These are phyloP conservation scores for Auriculariales sp. DNA, from an alignment of 768 basidiomycete genomes.

Conservation along the genomic window DNA sequence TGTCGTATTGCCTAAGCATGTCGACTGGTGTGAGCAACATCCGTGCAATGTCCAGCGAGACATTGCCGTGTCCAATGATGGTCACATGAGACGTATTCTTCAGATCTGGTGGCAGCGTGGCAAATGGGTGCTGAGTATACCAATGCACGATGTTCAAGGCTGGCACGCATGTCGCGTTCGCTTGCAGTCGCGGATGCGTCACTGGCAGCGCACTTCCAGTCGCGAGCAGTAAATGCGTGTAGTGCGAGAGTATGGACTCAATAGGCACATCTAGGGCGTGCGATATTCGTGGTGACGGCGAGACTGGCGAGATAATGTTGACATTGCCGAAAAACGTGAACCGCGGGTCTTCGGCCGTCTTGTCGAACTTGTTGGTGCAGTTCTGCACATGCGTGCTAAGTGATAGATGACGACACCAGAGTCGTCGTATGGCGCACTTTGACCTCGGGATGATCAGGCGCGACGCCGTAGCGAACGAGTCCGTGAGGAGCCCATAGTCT, in stretches of 20 bases:
- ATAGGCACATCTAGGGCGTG: constrained; percentile 47
- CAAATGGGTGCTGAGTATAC: constrained; percentile 85
- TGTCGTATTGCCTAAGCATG: constrained; percentile 54
- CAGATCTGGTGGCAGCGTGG: constrained; percentile 45
- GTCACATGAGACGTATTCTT: constrained; percentile 48
- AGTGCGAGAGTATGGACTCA: constrained; percentile 45
- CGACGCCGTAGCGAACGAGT: constrained; percentile 88
- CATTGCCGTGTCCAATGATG: constrained; percentile 89
- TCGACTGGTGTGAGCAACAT: constrained; percentile 66
- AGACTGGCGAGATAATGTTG: constrained; percentile 25
- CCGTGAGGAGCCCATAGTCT: constrained; percentile 90
- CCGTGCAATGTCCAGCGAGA: constrained; percentile 82
- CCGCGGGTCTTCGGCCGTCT: constrained; percentile 60
- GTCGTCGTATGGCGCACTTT: constrained; percentile 38
- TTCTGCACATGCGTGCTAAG: constrained; percentile 43
- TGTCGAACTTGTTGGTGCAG: constrained; percentile 90
- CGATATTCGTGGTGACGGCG: constrained; percentile 27
- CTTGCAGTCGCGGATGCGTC: constrained; percentile 28
- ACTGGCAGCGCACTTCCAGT: constrained; percentile 67
- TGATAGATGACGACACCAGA: neutral
- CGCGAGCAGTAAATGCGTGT: constrained; percentile 77
- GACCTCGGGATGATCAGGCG: constrained; percentile 97
- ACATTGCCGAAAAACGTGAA: constrained; percentile 90
- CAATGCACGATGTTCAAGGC: constrained; percentile 83
- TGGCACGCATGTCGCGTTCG: constrained; percentile 36